Percentiles rank a stretch among this genome's conserved stretches.
phyloP scores from a whole-genome alignment of 1,284 basidiomycete species.

The Cystobasidium pallidum region DNA sequence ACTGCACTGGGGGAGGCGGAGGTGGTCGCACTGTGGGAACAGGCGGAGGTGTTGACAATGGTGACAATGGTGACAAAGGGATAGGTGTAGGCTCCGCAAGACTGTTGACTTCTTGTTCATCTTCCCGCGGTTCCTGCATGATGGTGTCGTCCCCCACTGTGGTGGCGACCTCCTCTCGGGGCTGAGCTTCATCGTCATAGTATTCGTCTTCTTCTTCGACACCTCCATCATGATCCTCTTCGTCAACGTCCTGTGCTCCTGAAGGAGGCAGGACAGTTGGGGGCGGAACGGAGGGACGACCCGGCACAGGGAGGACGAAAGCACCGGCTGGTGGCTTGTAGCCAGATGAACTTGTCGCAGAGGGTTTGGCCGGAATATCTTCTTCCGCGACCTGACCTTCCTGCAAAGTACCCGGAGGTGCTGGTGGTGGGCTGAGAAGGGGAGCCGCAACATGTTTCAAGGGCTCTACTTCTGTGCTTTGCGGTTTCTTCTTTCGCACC shows the following conservation, averaged over 20 bases:
- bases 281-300: slow-evolving; percentile 26
- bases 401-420: background rate
- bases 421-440: background rate
- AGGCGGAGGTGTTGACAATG: slow-evolving; percentile 20
- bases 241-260: slow-evolving; percentile 1
- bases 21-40: slow-evolving; percentile 18
- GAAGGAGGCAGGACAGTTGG: slow-evolving; percentile 19
- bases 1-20: slow-evolving; percentile 30
- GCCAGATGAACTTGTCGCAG: slow-evolving; percentile 43
- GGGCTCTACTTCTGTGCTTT: slow-evolving; percentile 42
- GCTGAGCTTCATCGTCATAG: background rate
- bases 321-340: slow-evolving; percentile 49
- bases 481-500: slow-evolving; percentile 63
- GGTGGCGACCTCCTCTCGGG: background rate
- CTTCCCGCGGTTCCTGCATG: slow-evolving; percentile 15
- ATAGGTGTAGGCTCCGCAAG: background rate
- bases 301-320: slow-evolving; percentile 43
- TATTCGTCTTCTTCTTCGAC: slow-evolving; percentile 9
- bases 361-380: background rate
- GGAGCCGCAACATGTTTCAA: background rate
- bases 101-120: slow-evolving; percentile 19
- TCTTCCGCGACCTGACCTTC: background rate
- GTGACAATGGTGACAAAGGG: no score
- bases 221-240: slow-evolving; percentile 11
- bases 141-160: slow-evolving; percentile 17